Evolutionary conservation across 2,329 filamentous ascomycete genomes (phyloP), one percentile per base, ranked within the genome.

Genomic region (Hymenoscyphus fraxineus): DNA sequence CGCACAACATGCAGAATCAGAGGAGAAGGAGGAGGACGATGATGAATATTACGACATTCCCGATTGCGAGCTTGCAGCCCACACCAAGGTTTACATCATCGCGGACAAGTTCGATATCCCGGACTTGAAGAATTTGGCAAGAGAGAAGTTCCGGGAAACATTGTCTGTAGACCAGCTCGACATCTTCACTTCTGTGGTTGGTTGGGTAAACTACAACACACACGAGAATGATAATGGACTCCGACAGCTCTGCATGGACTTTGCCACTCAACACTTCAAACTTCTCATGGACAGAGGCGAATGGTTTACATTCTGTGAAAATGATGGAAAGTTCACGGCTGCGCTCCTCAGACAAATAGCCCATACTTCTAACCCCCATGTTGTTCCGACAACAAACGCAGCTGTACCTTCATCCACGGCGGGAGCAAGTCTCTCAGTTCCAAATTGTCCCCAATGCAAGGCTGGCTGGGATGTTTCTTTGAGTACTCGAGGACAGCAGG

Each of bases 91-190:
- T 12, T 59, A 59, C 19, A 15, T 40, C 3, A 40, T 40, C 3
- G 57, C 57, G 4, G 57, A 59, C 9, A 59, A 59, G n/a, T 59
- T 22, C 15, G 57, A 40, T 40, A 22, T 59, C 10, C 57, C 3
- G 6, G 35, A 19, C 6, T 19, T 59, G 27, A 59, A 59, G 15
- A 12, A 31, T 1, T 27, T 59, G 3, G 32, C 57, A 0, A 4
- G 35, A 0, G 16, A 59, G n/a, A 40, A 59, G 19, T 59, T 32
- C n/a, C 39, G 39, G 35, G 10, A 6, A 4, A 12, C 54, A 31
- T 27, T 57, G 16, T 32, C 54, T 9, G 16, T 3, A 3, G 54
- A 57, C 19, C 19, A 32, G 2, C 27, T 57, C 7, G 54, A 32
- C 22, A 31, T 27, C 54, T 57, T 57, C 15, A 31, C 13, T 16